Conservation (phyloP, 1,284 basidiomycete species). For the Paramarasmius palmivorus region DNA sequence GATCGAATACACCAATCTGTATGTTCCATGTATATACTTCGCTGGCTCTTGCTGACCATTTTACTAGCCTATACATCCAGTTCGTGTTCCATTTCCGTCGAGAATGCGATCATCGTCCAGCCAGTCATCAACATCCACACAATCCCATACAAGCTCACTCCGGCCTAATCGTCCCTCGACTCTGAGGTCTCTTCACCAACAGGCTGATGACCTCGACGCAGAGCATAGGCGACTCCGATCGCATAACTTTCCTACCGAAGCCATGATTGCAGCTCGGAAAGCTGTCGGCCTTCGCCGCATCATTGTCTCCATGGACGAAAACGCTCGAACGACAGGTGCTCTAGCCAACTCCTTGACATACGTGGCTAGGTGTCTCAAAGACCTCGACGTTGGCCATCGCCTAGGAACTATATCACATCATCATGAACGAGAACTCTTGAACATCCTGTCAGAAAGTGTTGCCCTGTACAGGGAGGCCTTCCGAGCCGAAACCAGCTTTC, state of each 20-base stretch:
- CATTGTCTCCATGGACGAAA: conserved; percentile 3
- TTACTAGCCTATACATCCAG: neutral
- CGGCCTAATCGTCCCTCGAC: neutral
- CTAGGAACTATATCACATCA: neutral
- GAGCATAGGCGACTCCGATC: conserved; percentile 12
- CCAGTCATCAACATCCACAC: neutral
- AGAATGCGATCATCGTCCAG: neutral
- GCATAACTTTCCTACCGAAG: conserved; percentile 10
- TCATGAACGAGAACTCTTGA: conserved; percentile 1
- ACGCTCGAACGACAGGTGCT: conserved; percentile 4
- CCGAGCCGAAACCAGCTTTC: conserved; percentile 11
- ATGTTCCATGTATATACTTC: neutral
- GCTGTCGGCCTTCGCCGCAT: conserved; percentile 11
- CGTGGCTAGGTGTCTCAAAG: conserved; percentile 11
- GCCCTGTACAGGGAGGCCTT: conserved; percentile 13
- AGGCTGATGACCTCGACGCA: conserved; percentile 12
- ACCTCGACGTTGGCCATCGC: conserved; percentile 9
- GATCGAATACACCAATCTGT: neutral
- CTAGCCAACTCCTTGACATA: conserved; percentile 16
- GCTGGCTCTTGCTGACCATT: neutral
- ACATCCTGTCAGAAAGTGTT: conserved; percentile 11
- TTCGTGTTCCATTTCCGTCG: neutral
- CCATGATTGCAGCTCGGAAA: conserved; percentile 10
- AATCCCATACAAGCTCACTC: neutral
- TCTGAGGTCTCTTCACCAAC: neutral